Base-by-base conservation (phyloP, 805 yeast species). In the Metschnikowia lachancei region DNA sequence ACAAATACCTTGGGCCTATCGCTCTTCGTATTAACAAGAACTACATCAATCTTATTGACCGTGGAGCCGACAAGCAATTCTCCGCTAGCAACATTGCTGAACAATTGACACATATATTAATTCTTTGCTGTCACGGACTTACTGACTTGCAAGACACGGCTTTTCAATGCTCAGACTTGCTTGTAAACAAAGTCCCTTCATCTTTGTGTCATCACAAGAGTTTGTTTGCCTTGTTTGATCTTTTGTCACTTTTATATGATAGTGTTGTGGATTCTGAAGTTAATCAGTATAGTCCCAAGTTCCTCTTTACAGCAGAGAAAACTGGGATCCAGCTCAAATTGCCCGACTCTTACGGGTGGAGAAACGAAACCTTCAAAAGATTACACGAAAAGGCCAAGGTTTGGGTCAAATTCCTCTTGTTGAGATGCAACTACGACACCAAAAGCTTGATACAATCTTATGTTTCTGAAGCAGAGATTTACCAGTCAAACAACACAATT, bases 231-330 rank as follows among this genome's bases (percentile, higher is more conserved):
- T 66, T 92, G 48, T 74, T 94, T 50, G 99, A 95, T 62, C 74
- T 92, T 46, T 71, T 95, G 58, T 80, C 87, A 1, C 69, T 89
- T 35, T 66, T 92, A 41, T 88, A 87, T 65, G 84, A 85, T 50
- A 83, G 95, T 67, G 78, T 88, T 34, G 71, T 83, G 34, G 97
- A 91, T 63, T 89, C 91, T 6, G 95, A 87, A 52, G 78, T 83
- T 16, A 85, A 86, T 61, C 88, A 81, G 63, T 92, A 88, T 62
- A 88, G 86, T 48, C 98, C 98, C 3, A 77, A 82, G n/a, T 81
- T 85, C 30, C 76, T 76, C 31, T 91, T 85, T 59, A 52, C 70
- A 60, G 56, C 77, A 56, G 47, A 56, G 22, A 62, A 58, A 38
- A 64, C 81, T 0, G 78, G 78, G 7, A 76, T 83, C 30, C 62